Evolutionary conservation across 2,329 filamentous ascomycete species (phyloP), one percentile per base, ranked within the genome.

Genomic region (Thielaviopsis populi): DNA sequence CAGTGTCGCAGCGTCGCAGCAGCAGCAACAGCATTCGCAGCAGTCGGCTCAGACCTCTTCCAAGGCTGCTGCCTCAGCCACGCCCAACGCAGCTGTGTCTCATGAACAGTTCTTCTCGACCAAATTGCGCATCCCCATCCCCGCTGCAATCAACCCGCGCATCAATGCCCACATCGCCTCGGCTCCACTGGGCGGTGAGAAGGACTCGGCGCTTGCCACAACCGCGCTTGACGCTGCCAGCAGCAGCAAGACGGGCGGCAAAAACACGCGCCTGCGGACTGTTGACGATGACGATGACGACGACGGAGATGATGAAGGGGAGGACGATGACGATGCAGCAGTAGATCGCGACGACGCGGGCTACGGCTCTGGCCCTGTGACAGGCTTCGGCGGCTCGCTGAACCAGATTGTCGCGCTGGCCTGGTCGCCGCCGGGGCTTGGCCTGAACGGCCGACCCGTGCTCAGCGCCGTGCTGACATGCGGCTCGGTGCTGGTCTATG

Each of bases 341-440:
- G 68, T 71, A 15, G 70, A 71, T 43, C 69, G 69, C 30, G 71
- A 70, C 67, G 73, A 72, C 40, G 71, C 69, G 1, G 80, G 79
- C 11, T 78, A 77, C 3, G 80, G 80, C 0, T 70, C 68, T 3
- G 77, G 77, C 2, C 67, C 74, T 1, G 75, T 82, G 43, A 78
- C 78, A 0, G 76, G 76, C 17, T 74, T 75, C 1, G 80, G 80
- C 3, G 74, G 74, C 58, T 77, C 78, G 2, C 74, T 84, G 68
- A 82, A 80, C 67, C 81, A 84, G 68, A 76, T 80, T 17, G 75
- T 83, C 15, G 71, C 74, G 8, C 67, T 83, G 22, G 78, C 76
- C 59, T 84, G 82, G 82, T 83, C 81, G n/a, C 81, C 81, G 0
- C 72, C 72, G n/a, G 80, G 79, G 1, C 70, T 84, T n/a, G 81